Percentiles rank a stretch among this genome's conserved stretches.
Evolutionary conservation across 768 basidiomycete species (phyloP).

Genomic region (Tephrocybe rancida): DNA sequence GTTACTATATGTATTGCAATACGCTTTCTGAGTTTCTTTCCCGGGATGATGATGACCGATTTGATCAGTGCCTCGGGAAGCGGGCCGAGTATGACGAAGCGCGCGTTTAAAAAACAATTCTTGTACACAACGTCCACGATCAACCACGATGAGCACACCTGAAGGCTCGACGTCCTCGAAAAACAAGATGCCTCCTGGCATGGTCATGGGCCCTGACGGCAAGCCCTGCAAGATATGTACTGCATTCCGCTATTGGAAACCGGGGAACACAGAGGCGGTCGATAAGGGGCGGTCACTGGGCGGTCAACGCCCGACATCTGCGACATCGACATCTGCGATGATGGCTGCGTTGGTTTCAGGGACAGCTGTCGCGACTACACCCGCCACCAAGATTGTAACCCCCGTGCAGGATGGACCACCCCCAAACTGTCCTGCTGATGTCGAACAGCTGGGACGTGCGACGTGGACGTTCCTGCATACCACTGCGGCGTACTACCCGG

Average conservation of each 20-base stretch:
- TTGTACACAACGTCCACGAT: background rate
- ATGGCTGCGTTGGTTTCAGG: constrained; percentile 29
- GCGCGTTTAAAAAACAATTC: too few relatives aligned
- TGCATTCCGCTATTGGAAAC: constrained; percentile 74
- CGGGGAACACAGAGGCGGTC: constrained; percentile 35
- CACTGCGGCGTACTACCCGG: constrained; percentile 94
- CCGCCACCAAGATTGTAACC: constrained; percentile 23
- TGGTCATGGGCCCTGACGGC: constrained; percentile 90
- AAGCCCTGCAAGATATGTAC: constrained; percentile 95
- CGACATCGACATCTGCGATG: constrained; percentile 23
- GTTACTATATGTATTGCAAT: too few relatives aligned
- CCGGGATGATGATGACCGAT: too few relatives aligned
- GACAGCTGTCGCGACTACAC: constrained; percentile 16
- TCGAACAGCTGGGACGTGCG: constrained; percentile 85
- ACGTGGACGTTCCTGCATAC: constrained; percentile 98
- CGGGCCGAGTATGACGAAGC: constrained; percentile 6
- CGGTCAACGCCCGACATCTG: constrained; percentile 18
- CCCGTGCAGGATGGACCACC: constrained; percentile 42
- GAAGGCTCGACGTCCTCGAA: constrained; percentile 4
- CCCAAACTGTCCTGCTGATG: constrained; percentile 85
- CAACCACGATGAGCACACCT: constrained; percentile 7
- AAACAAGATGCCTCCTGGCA: constrained; percentile 67
- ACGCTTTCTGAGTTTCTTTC: too few relatives aligned
- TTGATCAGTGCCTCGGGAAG: too few relatives aligned
- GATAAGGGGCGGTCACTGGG: constrained; percentile 19